Base-by-base conservation (phyloP, 768 basidiomycete genomes). In the Botryobasidium botryosum region DNA sequence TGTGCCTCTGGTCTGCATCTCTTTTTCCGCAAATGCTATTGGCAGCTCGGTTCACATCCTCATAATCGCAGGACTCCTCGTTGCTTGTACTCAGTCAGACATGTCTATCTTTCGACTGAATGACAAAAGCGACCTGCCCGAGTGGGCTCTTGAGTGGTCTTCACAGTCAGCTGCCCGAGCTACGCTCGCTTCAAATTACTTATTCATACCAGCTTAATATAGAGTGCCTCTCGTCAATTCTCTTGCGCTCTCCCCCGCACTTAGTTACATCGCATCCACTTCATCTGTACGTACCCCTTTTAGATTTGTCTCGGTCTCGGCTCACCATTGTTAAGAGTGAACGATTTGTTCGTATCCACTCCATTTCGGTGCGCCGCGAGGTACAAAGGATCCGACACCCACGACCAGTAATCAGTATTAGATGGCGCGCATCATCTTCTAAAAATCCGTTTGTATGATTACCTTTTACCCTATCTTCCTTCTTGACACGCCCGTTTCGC, bases 81-180 rank as follows among this genome's bases (percentile, higher is more conserved):
- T 77, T 18, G 71, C 86, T 28, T 82, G 79, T 12, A 77, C 67
- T 35, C 57, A 65, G 27, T 61, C 59, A 35, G 68, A 70, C 31
- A 62, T 88, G 12, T 77, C 79, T 1, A 72, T 86, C 0, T 82
- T 83, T 53, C 81, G 81, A 2, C 62, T 86, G 24, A 74, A 79
- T 45, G 66, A 83, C 25, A 81, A 86, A 52, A 79, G 84, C 53
- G 81, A 85, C 58, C 69, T 87, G 15, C 80, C 77, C 13, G 81
- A 76, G 0, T 88, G 85, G 85, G 77, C 75, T 12, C 66, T 67
- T 57, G 85, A 85, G 62, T 88, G 85, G 85, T 66, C 66, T 17
- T 60, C 66, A 43, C 54, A 64, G 84, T 85, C 65, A 42, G 69
- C 27, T 56, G 18, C 36, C 6, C 6, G 12, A 23, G 15, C 2